A percentile compares a stretch with the other conserved stretches of the same genome.
phyloP scores from a whole-genome alignment of 352 stramenopile species.

The Pythium sp. region DNA sequence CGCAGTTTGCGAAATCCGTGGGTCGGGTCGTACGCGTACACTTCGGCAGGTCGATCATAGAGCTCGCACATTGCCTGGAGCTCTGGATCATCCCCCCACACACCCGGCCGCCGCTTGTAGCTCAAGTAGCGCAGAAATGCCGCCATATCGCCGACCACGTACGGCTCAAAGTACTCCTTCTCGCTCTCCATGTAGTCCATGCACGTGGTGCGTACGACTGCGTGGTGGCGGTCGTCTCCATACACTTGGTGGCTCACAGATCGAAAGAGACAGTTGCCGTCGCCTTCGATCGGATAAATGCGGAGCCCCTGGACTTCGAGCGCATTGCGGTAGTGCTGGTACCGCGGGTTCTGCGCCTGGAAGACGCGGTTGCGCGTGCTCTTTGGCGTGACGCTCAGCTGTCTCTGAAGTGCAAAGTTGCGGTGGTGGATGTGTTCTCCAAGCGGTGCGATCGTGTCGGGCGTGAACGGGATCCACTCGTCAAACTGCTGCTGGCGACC shows the following conservation, averaged over 20 bases:
- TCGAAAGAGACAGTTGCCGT: constrained; percentile 98
- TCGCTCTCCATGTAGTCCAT: constrained; percentile 96
- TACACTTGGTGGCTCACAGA: constrained; percentile 96
- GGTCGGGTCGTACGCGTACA: constrained; percentile 84
- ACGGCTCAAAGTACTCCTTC: constrained; percentile 92
- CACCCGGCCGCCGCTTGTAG: constrained; percentile 87
- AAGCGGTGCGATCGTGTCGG: constrained; percentile 45
- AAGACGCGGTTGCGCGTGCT: constrained; percentile 52
- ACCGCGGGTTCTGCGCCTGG: constrained; percentile 68
- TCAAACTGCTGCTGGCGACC: constrained; percentile 65
- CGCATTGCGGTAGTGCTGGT: constrained; percentile 66
- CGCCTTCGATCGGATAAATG: constrained; percentile 83
- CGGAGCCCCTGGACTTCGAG: constrained; percentile 38
- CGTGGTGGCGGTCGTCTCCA: constrained; percentile 89
- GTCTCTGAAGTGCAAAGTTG: constrained; percentile 27
- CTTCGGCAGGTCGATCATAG: constrained; percentile 89
- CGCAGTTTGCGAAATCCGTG: constrained; percentile 77
- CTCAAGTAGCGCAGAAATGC: constrained; percentile 90
- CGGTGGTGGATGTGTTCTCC: constrained; percentile 53
- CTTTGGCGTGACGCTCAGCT: constrained; percentile 42
- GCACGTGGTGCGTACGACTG: constrained; percentile 84
- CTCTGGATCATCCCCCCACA: constrained; percentile 96
- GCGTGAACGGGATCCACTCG: constrained; percentile 68
- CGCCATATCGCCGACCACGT: constrained; percentile 84
- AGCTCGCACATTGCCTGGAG: constrained; percentile 95